These are phyloP conservation scores for Mucor plumbeus DNA, from an alignment of 371 early-diverging fungal genomes.

Conservation along the genomic window DNA sequence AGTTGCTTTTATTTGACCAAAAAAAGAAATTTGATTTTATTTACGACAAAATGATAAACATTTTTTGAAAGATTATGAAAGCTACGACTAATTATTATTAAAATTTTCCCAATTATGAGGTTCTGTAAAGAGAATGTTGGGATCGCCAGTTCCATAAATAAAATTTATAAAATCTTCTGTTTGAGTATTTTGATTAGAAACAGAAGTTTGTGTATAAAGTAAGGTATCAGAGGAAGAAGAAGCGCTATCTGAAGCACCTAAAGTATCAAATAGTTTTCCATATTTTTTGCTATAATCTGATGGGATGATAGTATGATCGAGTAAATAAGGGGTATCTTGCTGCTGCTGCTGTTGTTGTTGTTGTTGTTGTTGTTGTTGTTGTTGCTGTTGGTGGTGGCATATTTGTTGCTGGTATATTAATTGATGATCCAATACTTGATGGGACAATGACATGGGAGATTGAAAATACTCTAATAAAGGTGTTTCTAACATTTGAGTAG, in stretches of 20 bases:
- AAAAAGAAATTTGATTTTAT: neutral
- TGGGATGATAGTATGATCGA: neutral
- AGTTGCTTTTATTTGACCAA: no score
- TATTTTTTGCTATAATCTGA: neutral
- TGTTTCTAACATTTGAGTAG: constrained; percentile 4
- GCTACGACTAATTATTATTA: neutral
- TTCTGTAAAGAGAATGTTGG: neutral
- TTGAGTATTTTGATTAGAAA: neutral
- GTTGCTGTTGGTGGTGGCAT: neutral
- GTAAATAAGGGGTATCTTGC: neutral
- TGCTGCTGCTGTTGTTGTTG: no score
- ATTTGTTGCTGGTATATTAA: neutral
- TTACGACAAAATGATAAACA: constrained; percentile 3
- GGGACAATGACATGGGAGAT: neutral
- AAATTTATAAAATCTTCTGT: neutral
- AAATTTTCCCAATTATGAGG: neutral
- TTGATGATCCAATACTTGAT: neutral
- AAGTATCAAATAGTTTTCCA: constrained; percentile 1
- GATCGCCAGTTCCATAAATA: neutral
- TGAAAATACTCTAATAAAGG: constrained; percentile 8
- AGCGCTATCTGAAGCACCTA: neutral
- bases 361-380: neutral
- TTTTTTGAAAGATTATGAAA: neutral
- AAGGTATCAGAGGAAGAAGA: neutral
- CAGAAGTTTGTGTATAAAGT: neutral